Evolutionary conservation across 208 protist species (phyloP), one percentile per base, ranked within the genome.

Genomic region (Acanthamoeba royreba): DNA sequence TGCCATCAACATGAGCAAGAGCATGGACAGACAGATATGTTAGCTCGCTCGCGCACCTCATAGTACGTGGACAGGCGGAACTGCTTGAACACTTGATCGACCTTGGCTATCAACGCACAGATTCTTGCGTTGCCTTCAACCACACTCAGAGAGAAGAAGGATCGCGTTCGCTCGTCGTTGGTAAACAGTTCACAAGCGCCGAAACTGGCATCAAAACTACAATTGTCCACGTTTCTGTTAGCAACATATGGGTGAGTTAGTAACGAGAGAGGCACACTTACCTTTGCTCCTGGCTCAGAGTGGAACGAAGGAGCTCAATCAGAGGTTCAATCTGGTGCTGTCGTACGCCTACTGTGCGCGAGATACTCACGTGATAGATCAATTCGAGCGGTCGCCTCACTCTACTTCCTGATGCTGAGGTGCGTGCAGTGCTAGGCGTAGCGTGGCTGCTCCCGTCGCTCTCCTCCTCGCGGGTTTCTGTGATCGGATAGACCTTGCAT

Each of bases 271-370:
- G n/a, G 19, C 46, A n/a, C 2, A 4, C 4, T 42, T 11, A 63
- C 79, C 52, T 90, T 17, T 35, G 46, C 49, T 61, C 83, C 2
- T 7, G 22, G 3, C 33, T 7, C 49, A 90, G 52, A 42, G 53
- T 69, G 31, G 83, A 69, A 4, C 83, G 83, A 22, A 90, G 52
- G 4, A 90, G 52, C 33, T 42, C 52, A 35, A 90, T 46, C 3
- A 90, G 38, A 25, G 83, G 83, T 4, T 90, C 83, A 31, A 90
- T 90, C 35, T 90, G 83, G 53, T 90, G 83, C 49, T 90, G 83
- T 17, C 83, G 46, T 8, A 90, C 46, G n/a, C 52, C 83, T 11
- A 90, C 46, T 25, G 83, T 90, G 31, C 83, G 83, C 8, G 83
- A 90, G 0, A 90, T 22, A 42, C 83, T 90, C 9, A 90, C 53